phyloP scores from a whole-genome alignment of 2,329 filamentous ascomycete species.

The Ceratocystis harringtonii region DNA sequence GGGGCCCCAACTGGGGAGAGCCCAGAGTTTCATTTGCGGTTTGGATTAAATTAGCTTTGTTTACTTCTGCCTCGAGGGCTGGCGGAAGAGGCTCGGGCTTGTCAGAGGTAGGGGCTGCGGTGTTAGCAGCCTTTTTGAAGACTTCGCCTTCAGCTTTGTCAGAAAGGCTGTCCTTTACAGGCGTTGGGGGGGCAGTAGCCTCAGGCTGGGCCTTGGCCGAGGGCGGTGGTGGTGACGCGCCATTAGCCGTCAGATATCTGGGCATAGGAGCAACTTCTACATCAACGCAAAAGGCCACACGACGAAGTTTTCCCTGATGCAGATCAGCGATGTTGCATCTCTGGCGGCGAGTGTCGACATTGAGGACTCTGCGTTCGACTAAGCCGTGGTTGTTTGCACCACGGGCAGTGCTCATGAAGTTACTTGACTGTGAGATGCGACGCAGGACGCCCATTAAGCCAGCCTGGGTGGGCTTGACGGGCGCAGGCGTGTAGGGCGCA shows the following conservation, averaged over 20 bases:
- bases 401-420: slow-evolving; percentile 31
- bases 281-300: slow-evolving; percentile 91
- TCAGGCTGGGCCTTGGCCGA: not conserved
- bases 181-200: not conserved
- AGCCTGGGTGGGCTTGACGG: slow-evolving; percentile 50
- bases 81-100: not conserved
- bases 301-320: slow-evolving; percentile 62
- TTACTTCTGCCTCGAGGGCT: not conserved
- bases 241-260: slow-evolving; percentile 46
- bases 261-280: slow-evolving; percentile 89
- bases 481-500: slow-evolving; percentile 57
- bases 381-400: slow-evolving; percentile 44
- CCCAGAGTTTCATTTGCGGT: not conserved
- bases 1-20: not conserved
- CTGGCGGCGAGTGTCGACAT: slow-evolving; percentile 66
- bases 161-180: slow-evolving; percentile 6
- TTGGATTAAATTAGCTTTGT: not conserved
- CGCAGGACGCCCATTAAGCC: slow-evolving; percentile 72
- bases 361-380: slow-evolving; percentile 68
- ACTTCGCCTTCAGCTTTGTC: slow-evolving; percentile 15
- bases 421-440: slow-evolving; percentile 56
- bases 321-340: slow-evolving; percentile 68
- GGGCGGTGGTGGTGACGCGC: slow-evolving; percentile 18
- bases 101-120: not conserved
- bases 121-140: slow-evolving; percentile 9